Base-by-base conservation (phyloP, 2,329 filamentous ascomycete genomes). In the Hymenoscyphus fructigenus region DNA sequence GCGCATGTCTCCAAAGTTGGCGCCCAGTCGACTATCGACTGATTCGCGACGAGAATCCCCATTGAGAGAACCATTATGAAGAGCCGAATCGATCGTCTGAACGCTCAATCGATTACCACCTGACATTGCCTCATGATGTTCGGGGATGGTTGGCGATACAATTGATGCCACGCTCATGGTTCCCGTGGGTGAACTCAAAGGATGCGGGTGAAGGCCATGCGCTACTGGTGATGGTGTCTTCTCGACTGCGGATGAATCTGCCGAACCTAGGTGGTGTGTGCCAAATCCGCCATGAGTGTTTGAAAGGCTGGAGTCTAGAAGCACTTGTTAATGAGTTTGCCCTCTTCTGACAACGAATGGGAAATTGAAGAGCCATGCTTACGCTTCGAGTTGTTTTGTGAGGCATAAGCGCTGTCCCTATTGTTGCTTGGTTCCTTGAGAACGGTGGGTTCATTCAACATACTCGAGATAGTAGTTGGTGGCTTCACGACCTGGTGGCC, bases 21-120 rank as follows among this genome's bases (percentile, higher is more conserved):
- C 86, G 72, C 91, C 91, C 75, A 93, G 88, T 67, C 90, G 85
- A 76, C 90, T 92, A 76, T 93, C 91, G 4, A 93, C 89, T 71
- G 91, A 93, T 78, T 92, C 91, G 61, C 91, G 85, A 65, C 90
- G 84, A 58, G 88, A 87, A 77, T 75, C 44, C 74, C 78, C 60
- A 73, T 79, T 57, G 15, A 79, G 75, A 56, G 64, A 80, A 23
- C 65, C 61, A 57, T 71, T 69, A 50, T 68, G 57, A 67, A 71
- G 20, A 63, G 66, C 53, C 67, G 69, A 47, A 68, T 67, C 55
- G 69, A 69, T 65, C 60, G 68, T 61, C 64, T 66, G 36, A 61
- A 64, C 68, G 36, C 64, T 66, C 61, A 66, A 70, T 65, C 57
- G 59, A 28, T 59, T 55, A 5, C 47, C 20, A 15, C 12, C 26